Evolutionary conservation across 495 filamentous ascomycete genomes (phyloP).

Genomic region (Niebla homalea): DNA sequence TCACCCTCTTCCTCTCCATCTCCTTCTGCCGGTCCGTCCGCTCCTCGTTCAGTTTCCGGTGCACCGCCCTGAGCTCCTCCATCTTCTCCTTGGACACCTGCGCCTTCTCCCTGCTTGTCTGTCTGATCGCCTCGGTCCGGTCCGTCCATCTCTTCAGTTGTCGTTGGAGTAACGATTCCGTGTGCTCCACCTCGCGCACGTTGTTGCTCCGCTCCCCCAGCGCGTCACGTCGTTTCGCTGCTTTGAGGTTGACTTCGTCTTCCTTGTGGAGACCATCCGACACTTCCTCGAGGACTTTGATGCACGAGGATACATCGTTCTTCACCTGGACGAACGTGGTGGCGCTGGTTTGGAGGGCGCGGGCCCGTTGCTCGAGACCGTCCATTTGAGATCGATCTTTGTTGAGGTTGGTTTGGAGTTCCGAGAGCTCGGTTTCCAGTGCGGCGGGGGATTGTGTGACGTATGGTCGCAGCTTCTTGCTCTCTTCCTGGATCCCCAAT

Average conservation of each 20-base stretch:
- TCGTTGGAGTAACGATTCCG: conserved; percentile 67
- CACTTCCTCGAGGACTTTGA: conserved; percentile 81
- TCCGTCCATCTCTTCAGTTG: conserved; percentile 75
- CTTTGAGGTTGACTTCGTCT: conserved; percentile 72
- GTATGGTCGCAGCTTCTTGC: conserved; percentile 78
- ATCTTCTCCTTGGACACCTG: conserved; percentile 68
- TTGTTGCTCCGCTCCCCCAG: conserved; percentile 76
- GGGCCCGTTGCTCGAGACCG: conserved; percentile 64
- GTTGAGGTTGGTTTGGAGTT: conserved; percentile 61
- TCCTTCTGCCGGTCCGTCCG: conserved; percentile 70
- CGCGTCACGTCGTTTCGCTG: conserved; percentile 67
- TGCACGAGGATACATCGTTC: conserved; percentile 70
- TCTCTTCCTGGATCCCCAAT: conserved; percentile 54
- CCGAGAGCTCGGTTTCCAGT: conserved; percentile 66
- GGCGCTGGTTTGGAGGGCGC: conserved; percentile 82
- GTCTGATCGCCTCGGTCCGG: conserved; percentile 66
- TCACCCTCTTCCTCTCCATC: conserved; percentile 77
- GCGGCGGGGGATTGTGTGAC: conserved; percentile 75
- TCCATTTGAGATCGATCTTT: conserved; percentile 75
- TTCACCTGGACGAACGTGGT: conserved; percentile 78
- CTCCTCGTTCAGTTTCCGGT: conserved; percentile 73
- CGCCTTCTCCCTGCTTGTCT: conserved; percentile 67
- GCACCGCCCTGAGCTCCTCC: conserved; percentile 74
- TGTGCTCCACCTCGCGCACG: conserved; percentile 80
- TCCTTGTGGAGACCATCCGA: conserved; percentile 70